Base-by-base conservation (phyloP, 257 asterid genomes). In the Solanum tarijense region DNA sequence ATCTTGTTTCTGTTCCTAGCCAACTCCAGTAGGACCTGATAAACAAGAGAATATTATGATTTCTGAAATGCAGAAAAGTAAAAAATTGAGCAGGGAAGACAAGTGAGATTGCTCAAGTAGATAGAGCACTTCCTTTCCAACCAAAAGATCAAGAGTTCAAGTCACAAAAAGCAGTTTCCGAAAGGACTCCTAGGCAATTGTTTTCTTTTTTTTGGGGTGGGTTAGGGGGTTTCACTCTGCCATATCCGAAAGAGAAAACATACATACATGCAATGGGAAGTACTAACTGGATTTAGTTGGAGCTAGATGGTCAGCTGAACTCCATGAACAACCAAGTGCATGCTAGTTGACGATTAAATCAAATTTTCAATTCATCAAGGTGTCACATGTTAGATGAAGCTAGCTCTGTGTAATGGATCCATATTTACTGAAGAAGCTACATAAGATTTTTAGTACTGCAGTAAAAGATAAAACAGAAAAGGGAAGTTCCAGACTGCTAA, bases 1-100 rank as follows among this genome's bases (percentile, higher is more conserved):
- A 87, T 91, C 91, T 96, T 95, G 90, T 96, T 96, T 88, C 96
- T 94, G 90, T 91, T 95, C 88, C 94, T 91, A 43, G 99, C 99
- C 90, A 96, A 91, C 92, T 96, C 99, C 86, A 95, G 88, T 20
- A 95, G 93, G 89, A 94, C 97, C 98, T 94, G 91, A 38, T 23
- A 38, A 83, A 60, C 72, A 86, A 25, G 27, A 58, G 18, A 72
- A 7, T 32, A 39, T 74, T n/a, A 48, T 29, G 18, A 31, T 82
- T 82, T 46, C 41, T 46, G 66, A 79, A 79, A 79, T 43, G 36
- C 62, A 39, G 39, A 79, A 43, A 35, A 27, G 27, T 43, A n/a
- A 78, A 5, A 79, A 43, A 0, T 43, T 27, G 85, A 43, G 66
- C 85, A 8, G 66, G 14, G 66, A 27, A 29, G 16, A 79, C 6